Evolutionary conservation across 164 flowering plant species (phyloP), one percentile per base, ranked within the genome.

Genomic region (Kalanchoe fedtschenkoi): DNA sequence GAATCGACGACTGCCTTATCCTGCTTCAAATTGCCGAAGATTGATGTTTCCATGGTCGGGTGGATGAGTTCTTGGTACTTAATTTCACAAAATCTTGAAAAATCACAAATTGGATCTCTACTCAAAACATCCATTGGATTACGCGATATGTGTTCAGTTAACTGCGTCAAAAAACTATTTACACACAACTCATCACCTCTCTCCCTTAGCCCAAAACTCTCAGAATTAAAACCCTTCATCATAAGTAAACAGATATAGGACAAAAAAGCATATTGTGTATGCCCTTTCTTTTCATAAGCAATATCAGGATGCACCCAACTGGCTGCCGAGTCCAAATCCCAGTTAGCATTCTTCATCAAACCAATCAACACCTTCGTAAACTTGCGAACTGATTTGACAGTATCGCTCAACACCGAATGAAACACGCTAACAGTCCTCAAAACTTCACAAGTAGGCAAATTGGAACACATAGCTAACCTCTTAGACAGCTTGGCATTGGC

Each of bases 241-340:
- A 95, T 95, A 4, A 73, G 82, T 65, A 91, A 75, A 70, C 86
- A 87, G 68, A 88, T 86, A 70, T 90, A 90, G 0, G 99, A 90
- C 44, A 90, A 38, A 63, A 93, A 77, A 0, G 89, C 97, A 65
- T 85, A 93, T 41, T 78, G 72, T 39, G 73, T 78, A 62, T 90
- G 95, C 58, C 78, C 84, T 59, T 64, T 78, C 65, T 85, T 88
- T 0, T 69, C 76, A 75, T 81, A 93, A 35, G 70, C 79, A 37
- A 90, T 67, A 59, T 69, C 77, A 2, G 83, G 68, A 72, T 88
- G 72, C 62, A 90, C 82, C 19, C 82, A 81, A 71, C 74, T 77
- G 0, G 93, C 91, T 0, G 88, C 96, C 64, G 75, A 75, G 71
- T 84, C 84, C 85, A 95, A 77, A 79, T 95, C 91, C 97, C 96